phyloP scores from a whole-genome alignment of 805 yeast genomes.

The Ogataea paraovalis region DNA sequence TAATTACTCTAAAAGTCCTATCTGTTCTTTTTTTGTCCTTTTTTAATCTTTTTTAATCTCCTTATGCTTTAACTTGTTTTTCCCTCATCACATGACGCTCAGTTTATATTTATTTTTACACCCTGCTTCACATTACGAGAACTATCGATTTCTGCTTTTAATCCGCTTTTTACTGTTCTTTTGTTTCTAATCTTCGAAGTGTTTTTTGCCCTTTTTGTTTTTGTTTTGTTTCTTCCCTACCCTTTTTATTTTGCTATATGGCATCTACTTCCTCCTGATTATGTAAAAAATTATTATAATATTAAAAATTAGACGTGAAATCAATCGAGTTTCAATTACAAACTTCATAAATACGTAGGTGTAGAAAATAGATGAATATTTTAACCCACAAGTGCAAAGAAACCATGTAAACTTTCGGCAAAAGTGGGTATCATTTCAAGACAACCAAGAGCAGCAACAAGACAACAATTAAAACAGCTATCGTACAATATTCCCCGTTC shows the following conservation, averaged over 20 bases:
- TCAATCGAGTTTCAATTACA: too few relatives aligned
- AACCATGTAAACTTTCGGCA: not conserved
- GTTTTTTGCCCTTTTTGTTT: not conserved
- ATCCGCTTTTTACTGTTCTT: not conserved
- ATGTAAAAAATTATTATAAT: not conserved
- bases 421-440: constrained; percentile 24
- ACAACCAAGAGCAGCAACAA: constrained; percentile 41
- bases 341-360: too few relatives aligned
- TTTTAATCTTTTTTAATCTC: not conserved
- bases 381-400: not conserved
- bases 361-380: too few relatives aligned
- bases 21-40: not conserved
- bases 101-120: not conserved
- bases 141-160: not conserved
- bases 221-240: not conserved
- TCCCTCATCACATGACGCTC: not conserved
- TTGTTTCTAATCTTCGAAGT: not conserved
- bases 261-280: not conserved
- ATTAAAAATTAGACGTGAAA: not conserved
- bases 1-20: not conserved
- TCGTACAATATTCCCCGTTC: constrained; percentile 48
- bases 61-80: not conserved
- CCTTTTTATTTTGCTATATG: not conserved
- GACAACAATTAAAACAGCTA: constrained; percentile 39
- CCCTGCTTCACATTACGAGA: not conserved